Evolutionary conservation across 129 eudicot genomes (phyloP).

Genomic region (Saussurea involucrata): DNA sequence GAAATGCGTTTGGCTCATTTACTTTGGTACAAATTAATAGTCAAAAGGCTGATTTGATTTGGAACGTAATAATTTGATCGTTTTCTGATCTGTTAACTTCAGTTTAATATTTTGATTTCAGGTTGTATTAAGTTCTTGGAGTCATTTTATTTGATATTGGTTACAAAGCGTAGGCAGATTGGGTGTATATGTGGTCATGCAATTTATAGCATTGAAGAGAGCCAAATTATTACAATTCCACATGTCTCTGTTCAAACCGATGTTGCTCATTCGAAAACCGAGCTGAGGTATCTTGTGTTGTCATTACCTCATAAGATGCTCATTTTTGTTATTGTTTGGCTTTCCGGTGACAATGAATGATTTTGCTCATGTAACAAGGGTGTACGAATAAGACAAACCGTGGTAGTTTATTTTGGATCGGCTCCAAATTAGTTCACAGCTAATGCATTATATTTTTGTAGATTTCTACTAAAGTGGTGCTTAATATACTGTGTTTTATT

Average conservation of each 20-base stretch:
- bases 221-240: slow-evolving; percentile 82
- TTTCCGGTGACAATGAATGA: not conserved
- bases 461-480: not conserved
- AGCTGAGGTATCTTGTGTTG: slow-evolving; percentile 53
- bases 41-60: not conserved
- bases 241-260: slow-evolving; percentile 92
- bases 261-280: slow-evolving; percentile 84
- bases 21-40: not conserved
- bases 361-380: not conserved
- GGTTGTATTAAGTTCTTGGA: slow-evolving; percentile 91
- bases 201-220: slow-evolving; percentile 74
- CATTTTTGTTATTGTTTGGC: not conserved
- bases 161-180: slow-evolving; percentile 83
- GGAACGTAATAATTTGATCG: not conserved
- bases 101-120: slow-evolving; percentile 14
- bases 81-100: not conserved
- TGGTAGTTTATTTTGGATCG: not conserved
- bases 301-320: not conserved
- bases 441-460: not conserved
- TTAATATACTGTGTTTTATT: not conserved
- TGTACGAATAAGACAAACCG: not conserved
- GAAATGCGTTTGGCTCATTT: not conserved
- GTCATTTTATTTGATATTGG: slow-evolving; percentile 78
- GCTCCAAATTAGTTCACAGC: not conserved
- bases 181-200: slow-evolving; percentile 97